Base-by-base conservation (phyloP, 2,329 filamentous ascomycete genomes). In the Bipolaris victoriae region DNA sequence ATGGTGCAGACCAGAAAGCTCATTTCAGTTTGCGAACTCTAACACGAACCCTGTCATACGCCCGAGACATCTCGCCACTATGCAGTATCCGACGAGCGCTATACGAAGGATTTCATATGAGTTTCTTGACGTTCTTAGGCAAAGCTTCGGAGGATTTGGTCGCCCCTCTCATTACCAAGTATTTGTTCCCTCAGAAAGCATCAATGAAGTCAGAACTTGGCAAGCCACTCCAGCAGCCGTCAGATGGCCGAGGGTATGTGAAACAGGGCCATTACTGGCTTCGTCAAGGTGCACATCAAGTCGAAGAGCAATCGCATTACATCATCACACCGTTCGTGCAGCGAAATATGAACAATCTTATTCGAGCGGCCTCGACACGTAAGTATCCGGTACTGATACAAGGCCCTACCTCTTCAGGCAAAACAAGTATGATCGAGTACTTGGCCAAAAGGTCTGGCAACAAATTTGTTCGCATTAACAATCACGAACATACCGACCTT, bases 401-500 rank as follows among this genome's bases (percentile, higher is more conserved):
- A 76, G 95, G 95, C 3, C 95, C 96, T 11, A 99, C 95, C 0
- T 99, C 96, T 5, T 91, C 94, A 11, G 95, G 95, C 63, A 99
- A 99, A 78, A 99, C 95, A 0, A 98, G 94, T 77, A 99, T 99
- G 95, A 96, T 99, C 40, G 94, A 98, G 77, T 97, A 97, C 73
- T 84, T 99, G 36, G 94, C 96, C n/a, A 95, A 96, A 70, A 90
- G 91, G 53, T 98, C 92, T 29, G 95, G 96, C 3, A 97, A 99
- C 74, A 95, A 91, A 71, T 99, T 98, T 72, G 92, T 99, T 41
- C 88, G 95, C 58, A 99, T 99, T 81, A 99, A 99, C 79, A 99
- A 99, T 67, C 95, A 99, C 77, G 96, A 99, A 73, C 95, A 99
- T 71, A 99, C 95, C 0, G 95, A 99, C 75, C 81, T 99, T 36